A percentile compares a stretch with the other conserved stretches of the same genome.
phyloP scores from a whole-genome alignment of 2,329 filamentous ascomycete species.

The Aureobasidium musti region DNA sequence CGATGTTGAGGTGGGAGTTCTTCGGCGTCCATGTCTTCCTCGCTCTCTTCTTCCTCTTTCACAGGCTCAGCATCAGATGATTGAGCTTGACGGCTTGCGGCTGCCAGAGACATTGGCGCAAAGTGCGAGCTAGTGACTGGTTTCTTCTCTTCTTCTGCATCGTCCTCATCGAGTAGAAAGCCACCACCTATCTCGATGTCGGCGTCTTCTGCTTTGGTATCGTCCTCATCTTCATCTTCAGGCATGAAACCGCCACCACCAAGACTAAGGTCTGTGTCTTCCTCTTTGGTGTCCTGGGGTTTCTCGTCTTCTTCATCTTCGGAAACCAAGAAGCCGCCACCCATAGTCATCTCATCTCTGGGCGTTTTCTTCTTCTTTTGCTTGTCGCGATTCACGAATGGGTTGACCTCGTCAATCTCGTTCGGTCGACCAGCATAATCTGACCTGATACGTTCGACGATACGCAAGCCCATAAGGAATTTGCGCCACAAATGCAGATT shows the following conservation, averaged over 20 bases:
- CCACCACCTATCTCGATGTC: conserved; percentile 24
- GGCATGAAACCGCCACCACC: conserved; percentile 44
- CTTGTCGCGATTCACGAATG: conserved; percentile 51
- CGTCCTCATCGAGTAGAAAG: conserved; percentile 36
- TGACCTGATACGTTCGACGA: conserved; percentile 71
- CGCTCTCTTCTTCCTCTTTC: conserved; percentile 28
- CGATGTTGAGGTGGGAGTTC: conserved; percentile 1
- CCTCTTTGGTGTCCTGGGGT: conserved; percentile 31
- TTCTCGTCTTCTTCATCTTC: conserved; percentile 42
- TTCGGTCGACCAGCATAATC: conserved; percentile 67
- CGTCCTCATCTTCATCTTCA: conserved; percentile 43
- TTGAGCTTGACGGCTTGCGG: conserved; percentile 33
- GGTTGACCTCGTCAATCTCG: conserved; percentile 56
- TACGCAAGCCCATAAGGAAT: conserved; percentile 81
- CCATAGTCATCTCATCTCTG: conserved; percentile 32
- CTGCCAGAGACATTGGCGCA: conserved; percentile 43
- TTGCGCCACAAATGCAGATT: conserved; percentile 80
- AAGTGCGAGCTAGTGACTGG: conserved; percentile 32
- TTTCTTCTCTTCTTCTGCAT: conserved; percentile 34
- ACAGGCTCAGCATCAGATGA: conserved; percentile 14
- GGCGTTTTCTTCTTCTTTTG: conserved; percentile 36
- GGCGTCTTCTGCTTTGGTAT: conserved; percentile 29
- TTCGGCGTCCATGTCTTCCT: conserved; percentile 28
- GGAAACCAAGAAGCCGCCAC: conserved; percentile 48
- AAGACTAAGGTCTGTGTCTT: conserved; percentile 33